Percentiles rank a stretch among this genome's conserved stretches.
Conservation (phyloP, 2,329 filamentous ascomycete species). For the Trichophyton verrucosum region DNA sequence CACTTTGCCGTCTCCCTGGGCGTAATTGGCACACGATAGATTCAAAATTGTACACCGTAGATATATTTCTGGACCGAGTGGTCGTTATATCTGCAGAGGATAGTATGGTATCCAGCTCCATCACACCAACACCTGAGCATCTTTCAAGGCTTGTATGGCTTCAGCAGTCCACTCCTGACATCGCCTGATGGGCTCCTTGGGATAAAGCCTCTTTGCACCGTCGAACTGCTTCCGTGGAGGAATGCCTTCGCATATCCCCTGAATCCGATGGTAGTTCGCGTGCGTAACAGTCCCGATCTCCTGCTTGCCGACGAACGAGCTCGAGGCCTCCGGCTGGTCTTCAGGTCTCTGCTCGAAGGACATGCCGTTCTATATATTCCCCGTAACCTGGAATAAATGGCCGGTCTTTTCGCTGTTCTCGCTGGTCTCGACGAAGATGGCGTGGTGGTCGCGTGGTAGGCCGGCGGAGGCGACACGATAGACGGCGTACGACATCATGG, state of each 20-base stretch:
- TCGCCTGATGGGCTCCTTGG: constrained; percentile 15
- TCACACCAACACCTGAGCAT: constrained; percentile 6
- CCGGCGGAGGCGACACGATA: constrained; percentile 14
- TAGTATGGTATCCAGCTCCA: background rate
- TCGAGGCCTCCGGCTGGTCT: constrained; percentile 4
- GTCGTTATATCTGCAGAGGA: background rate
- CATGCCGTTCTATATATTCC: constrained; percentile 24
- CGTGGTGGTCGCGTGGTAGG: constrained; percentile 20
- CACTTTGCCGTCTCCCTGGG: accelerated
- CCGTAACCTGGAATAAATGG: constrained; percentile 20
- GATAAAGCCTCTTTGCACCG: constrained; percentile 18
- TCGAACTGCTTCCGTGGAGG: constrained; percentile 23
- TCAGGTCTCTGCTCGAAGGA: constrained; percentile 7
- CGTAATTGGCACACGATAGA: background rate
- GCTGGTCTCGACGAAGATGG: constrained; percentile 20
- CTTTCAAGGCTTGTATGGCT: constrained; percentile 12
- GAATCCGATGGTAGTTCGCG: constrained; percentile 11
- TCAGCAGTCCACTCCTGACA: constrained; percentile 25
- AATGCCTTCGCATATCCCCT: constrained; percentile 7
- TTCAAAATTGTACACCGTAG: background rate
- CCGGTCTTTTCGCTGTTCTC: constrained; percentile 12
- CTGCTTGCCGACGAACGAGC: constrained; percentile 6
- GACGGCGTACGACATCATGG: constrained; percentile 11
- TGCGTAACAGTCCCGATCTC: constrained; percentile 4
- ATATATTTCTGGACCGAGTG: background rate